Base-by-base conservation (phyloP, 2,329 filamentous ascomycete genomes). In the Penicillium corylophilum region DNA sequence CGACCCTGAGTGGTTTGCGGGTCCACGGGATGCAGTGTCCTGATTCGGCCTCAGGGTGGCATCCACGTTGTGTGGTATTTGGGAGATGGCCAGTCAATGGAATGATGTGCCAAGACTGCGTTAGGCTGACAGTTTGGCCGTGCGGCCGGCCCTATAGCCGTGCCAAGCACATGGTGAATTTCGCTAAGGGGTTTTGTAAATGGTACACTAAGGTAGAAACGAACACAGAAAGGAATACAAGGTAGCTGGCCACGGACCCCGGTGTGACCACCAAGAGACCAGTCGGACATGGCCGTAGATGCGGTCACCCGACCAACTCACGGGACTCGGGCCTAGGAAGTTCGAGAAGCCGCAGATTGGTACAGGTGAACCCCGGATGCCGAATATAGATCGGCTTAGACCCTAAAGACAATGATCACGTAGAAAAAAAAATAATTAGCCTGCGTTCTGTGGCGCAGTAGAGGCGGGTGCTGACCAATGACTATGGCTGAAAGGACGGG, bases 251-350 rank as follows among this genome's bases (percentile, higher is more conserved):
- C n/a, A n/a, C n/a, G 8, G 2, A 28, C 26, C 26, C 16, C 33
- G 16, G 16, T 12, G 9, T 35, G 31, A 16, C 31, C 28, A 18
- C 9, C n/a, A 35, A n/a, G 5, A 8, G 10, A 18, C 7, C 24
- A 10, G 8, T 15, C 46, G 51, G 51, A 53, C 38, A 41, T 50
- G 26, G 43, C 51, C 51, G 46, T 39, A 13, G 12, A 12, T 10
- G 7, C 7, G 23, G 51, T 48, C 47, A 54, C 31, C 44, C 44
- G 51, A 44, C 28, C 44, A 26, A 26, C 47, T 51, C 51, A 54
- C 48, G 48, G 44, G 48, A 46, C 40, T 54, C 44, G 40, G 51
- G 23, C 9, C 8, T 6, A 22, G 15, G 20, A 43, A 15, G 3
- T n/a, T 26, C 26, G 29, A 20, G 22, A 31, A 38, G 29, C 29